Conservation (phyloP, 2,329 filamentous ascomycete genomes). For the Cladosporium oxysporum region DNA sequence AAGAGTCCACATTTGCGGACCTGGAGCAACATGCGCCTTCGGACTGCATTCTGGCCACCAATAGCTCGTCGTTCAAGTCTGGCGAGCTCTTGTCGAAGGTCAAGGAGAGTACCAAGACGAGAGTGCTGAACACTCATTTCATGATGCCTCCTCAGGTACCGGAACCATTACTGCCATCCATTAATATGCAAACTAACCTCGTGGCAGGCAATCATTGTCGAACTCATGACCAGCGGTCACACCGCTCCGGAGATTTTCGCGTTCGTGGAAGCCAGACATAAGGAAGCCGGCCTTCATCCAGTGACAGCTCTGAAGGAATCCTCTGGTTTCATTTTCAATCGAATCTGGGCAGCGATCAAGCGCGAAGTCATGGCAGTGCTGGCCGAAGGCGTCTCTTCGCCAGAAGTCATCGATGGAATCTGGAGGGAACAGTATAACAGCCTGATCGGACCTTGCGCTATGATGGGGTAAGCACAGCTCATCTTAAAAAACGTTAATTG, state of each 20-base stretch:
- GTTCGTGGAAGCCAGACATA: slow-evolving; percentile 40
- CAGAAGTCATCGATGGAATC: slow-evolving; percentile 53
- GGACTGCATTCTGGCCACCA: slow-evolving; percentile 54
- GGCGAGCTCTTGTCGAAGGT: slow-evolving; percentile 51
- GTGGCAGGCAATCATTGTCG: slow-evolving; percentile 48
- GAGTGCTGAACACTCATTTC: slow-evolving; percentile 55
- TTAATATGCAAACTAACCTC: slow-evolving; percentile 23
- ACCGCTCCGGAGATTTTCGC: slow-evolving; percentile 48
- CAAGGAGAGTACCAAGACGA: slow-evolving; percentile 38
- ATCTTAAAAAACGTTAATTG: too few species aligned
- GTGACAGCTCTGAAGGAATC: slow-evolving; percentile 51
- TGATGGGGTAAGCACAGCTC: slow-evolving; percentile 39
- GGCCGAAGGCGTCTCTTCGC: slow-evolving; percentile 51
- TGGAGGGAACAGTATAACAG: slow-evolving; percentile 42
- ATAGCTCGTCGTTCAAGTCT: slow-evolving; percentile 56
- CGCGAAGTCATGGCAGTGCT: slow-evolving; percentile 53
- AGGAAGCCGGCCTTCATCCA: slow-evolving; percentile 41
- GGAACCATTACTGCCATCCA: too few species aligned
- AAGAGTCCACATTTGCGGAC: slow-evolving; percentile 51
- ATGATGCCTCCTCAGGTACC: slow-evolving; percentile 48
- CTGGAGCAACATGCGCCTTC: slow-evolving; percentile 46
- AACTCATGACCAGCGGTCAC: slow-evolving; percentile 55
- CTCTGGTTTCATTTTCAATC: slow-evolving; percentile 58
- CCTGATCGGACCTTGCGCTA: slow-evolving; percentile 38
- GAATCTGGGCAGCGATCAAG: slow-evolving; percentile 60